Conservation (phyloP, 2,329 filamentous ascomycete genomes). For the Verticillium zaregamsianum region DNA sequence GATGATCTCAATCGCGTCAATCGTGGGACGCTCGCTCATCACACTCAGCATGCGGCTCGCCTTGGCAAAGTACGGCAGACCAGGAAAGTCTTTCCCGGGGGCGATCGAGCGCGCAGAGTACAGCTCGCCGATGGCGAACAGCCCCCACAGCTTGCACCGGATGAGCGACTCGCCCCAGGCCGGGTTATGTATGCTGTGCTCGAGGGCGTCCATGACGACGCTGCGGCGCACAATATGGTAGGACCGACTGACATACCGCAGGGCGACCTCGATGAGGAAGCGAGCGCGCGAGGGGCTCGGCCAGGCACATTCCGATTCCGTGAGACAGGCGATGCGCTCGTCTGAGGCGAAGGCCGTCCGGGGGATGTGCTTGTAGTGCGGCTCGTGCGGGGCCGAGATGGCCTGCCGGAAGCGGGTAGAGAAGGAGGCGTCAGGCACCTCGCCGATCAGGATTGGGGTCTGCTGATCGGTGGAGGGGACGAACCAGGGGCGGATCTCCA, state of each 20-base stretch:
- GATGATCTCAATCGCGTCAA: constrained; percentile 38
- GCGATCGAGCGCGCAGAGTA: constrained; percentile 34
- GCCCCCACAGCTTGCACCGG: constrained; percentile 35
- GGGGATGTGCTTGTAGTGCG: constrained; percentile 24
- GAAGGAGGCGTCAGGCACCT: constrained; percentile 30
- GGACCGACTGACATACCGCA: constrained; percentile 32
- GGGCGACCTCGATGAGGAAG: constrained; percentile 32
- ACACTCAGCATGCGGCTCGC: constrained; percentile 33
- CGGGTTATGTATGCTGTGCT: constrained; percentile 30
- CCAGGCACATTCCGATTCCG: constrained; percentile 28
- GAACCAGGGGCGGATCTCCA: constrained; percentile 27
- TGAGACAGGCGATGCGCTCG: constrained; percentile 19
- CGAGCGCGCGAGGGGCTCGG: constrained; percentile 32
- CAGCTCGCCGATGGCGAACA: constrained; percentile 42
- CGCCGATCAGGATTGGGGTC: constrained; percentile 29
- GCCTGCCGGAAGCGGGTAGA: constrained; percentile 31
- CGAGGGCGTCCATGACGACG: constrained; percentile 29
- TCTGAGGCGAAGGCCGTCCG: constrained; percentile 28
- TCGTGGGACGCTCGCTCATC: constrained; percentile 34
- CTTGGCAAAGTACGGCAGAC: constrained; percentile 36
- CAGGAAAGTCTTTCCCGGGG: constrained; percentile 32
- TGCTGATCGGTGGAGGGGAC: constrained; percentile 26
- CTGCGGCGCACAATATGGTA: constrained; percentile 38
- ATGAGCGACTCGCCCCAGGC: constrained; percentile 25
- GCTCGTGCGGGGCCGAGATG: constrained; percentile 19